Percentiles rank a stretch among this genome's conserved stretches.
These are phyloP conservation scores for Leucoagaricus sp. DNA, from an alignment of 1,284 basidiomycete genomes.

Conservation along the genomic window DNA sequence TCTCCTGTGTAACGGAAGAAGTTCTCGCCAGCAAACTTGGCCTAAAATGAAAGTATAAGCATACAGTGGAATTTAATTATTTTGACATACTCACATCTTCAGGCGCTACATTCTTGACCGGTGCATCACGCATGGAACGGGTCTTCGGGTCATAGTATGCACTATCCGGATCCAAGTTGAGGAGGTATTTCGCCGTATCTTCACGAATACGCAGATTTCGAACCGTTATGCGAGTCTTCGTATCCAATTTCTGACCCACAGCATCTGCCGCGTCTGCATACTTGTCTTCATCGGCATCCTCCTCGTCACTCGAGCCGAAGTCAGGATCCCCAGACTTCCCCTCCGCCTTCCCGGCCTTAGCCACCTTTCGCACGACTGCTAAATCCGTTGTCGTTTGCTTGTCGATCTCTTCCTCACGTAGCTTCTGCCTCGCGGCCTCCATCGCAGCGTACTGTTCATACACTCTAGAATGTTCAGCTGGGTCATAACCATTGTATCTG, in stretches of 20 bases:
- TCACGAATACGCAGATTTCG: conserved; percentile 98
- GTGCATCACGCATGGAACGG: conserved; percentile 98
- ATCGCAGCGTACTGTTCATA: conserved; percentile 95
- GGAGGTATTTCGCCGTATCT: conserved; percentile 98
- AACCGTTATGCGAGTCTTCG: conserved; percentile 97
- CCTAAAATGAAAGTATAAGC: conserved; percentile 43
- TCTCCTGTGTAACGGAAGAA: conserved; percentile 91
- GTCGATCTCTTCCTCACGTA: conserved; percentile 96
- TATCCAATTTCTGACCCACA: conserved; percentile 96
- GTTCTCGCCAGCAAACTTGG: conserved; percentile 95
- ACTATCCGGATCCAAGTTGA: conserved; percentile 93
- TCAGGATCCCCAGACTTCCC: conserved; percentile 77
- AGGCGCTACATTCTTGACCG: conserved; percentile 70
- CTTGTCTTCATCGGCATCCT: conserved; percentile 93
- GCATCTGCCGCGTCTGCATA: conserved; percentile 98
- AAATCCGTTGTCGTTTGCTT: conserved; percentile 92
- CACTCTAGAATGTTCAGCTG: conserved; percentile 80
- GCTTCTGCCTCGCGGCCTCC: conserved; percentile 86
- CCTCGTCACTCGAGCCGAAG: conserved; percentile 95
- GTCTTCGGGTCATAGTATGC: conserved; percentile 99
- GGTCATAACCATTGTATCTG: conserved; percentile 98
- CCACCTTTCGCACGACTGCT: conserved; percentile 79
- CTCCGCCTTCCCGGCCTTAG: conserved; percentile 77
- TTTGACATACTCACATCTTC: conserved; percentile 73
- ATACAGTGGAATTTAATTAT: conserved; percentile 12